Evolutionary conservation across 352 stramenopile species (phyloP).

Genomic region (Globisporangium alternatum): DNA sequence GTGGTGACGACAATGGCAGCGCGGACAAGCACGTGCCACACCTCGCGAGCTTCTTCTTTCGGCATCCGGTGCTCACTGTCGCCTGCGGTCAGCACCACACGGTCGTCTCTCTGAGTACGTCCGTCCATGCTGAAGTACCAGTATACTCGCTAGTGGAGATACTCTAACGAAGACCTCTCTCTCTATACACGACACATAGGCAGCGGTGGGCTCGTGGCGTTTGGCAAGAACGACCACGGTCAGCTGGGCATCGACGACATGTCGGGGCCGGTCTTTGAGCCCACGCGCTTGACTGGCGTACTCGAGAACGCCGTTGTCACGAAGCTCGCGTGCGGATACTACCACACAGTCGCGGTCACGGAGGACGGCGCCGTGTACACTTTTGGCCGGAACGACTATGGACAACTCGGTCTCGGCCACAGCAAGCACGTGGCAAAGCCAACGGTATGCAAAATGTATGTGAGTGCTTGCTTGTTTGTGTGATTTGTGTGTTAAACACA

Average conservation of each 20-base stretch:
- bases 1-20: conserved; percentile 20
- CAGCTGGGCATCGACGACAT: conserved; percentile 79
- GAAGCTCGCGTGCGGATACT: conserved; percentile 89
- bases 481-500: background rate
- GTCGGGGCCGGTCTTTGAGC: conserved; percentile 43
- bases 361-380: conserved; percentile 69
- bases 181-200: conserved; percentile 16
- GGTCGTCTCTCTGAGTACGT: conserved; percentile 57
- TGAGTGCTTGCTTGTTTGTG: background rate
- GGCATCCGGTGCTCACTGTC: conserved; percentile 55
- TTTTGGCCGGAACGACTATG: conserved; percentile 93
- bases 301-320: conserved; percentile 67
- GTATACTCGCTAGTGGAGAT: background rate
- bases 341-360: conserved; percentile 86
- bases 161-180: background rate
- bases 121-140: background rate
- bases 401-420: conserved; percentile 90
- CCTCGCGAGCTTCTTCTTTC: conserved; percentile 48
- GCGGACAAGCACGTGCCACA: conserved; percentile 67
- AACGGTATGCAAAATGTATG: conserved; percentile 32
- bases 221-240: conserved; percentile 92
- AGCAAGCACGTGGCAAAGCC: conserved; percentile 55
- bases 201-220: conserved; percentile 70
- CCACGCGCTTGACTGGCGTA: conserved; percentile 37
- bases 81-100: conserved; percentile 91